phyloP scores from a whole-genome alignment of 2,329 filamentous ascomycete species.

The Triangularia setosa region DNA sequence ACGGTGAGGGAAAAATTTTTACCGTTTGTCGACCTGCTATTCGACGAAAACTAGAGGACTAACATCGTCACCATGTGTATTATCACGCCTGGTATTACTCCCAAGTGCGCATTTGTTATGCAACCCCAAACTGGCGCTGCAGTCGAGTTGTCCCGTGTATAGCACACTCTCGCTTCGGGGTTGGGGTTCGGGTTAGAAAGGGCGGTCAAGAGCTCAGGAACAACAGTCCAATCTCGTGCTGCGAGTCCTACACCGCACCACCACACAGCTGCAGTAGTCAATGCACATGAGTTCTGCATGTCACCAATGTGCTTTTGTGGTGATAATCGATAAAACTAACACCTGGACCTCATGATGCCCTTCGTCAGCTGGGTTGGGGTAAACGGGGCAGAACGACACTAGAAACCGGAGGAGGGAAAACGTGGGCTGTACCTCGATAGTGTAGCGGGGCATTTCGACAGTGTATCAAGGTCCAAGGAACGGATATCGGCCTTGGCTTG shows the following conservation, averaged over 20 bases:
- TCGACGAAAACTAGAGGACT: conserved; percentile 10
- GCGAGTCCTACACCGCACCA: conserved; percentile 3
- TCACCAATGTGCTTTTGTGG: conserved; percentile 4
- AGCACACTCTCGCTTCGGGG: conserved; percentile 4
- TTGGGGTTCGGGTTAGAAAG: conserved; percentile 23
- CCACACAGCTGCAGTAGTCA: conserved; percentile 17
- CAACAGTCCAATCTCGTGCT: neutral
- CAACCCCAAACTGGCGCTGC: neutral
- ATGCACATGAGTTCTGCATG: conserved; percentile 18
- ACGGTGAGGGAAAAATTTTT: conserved; percentile 8
- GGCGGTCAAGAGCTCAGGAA: conserved; percentile 20
- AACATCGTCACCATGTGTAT: conserved; percentile 4
- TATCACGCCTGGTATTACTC: conserved; percentile 3
- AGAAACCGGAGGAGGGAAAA: neutral
- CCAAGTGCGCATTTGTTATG: neutral
- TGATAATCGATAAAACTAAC: neutral
- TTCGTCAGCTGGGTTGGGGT: neutral
- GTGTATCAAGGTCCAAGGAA: too few species aligned
- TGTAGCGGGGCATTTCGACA: neutral
- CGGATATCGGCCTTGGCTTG: neutral
- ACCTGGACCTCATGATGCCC: neutral
- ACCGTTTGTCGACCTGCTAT: conserved; percentile 18
- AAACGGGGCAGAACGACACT: neutral
- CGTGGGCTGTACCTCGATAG: neutral
- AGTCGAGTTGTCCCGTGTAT: neutral